Evolutionary conservation across 1,139 yeast genomes (phyloP).

Genomic region (Kodamaea fungicola): DNA sequence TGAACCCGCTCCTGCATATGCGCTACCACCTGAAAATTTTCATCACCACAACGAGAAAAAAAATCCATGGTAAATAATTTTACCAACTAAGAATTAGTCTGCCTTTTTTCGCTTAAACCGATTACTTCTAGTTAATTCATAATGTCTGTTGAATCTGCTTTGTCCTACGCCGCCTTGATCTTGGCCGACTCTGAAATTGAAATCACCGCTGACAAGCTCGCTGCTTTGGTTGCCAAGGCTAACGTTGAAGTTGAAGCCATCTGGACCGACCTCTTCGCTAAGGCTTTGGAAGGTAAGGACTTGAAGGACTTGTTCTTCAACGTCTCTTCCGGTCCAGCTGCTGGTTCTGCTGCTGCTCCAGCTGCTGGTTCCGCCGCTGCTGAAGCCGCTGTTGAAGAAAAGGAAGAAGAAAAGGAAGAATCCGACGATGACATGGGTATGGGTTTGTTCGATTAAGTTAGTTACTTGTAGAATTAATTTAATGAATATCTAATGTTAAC

Average conservation of each 20-base stretch:
- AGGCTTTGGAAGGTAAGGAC: conserved; percentile 96
- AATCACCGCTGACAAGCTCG: conserved; percentile 89
- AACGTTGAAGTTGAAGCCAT: conserved; percentile 58
- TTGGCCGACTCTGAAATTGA: conserved; percentile 97
- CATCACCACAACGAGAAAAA: conserved; percentile 2
- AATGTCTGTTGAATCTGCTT: conserved; percentile 61
- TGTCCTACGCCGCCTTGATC: conserved; percentile 93
- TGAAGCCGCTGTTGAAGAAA: conserved; percentile 52
- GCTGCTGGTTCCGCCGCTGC: conserved; percentile 64
- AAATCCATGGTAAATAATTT: conserved; percentile 2
- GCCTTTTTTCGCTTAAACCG: conserved; percentile 22
- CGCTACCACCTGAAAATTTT: conserved; percentile 7
- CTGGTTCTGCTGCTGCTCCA: conserved; percentile 40
- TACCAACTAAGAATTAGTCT: conserved; percentile 24
- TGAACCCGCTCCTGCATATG: neutral
- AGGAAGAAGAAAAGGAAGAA: conserved; percentile 34
- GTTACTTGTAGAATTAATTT: conserved; percentile 6
- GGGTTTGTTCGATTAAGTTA: conserved; percentile 59
- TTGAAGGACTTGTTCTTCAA: conserved; percentile 86
- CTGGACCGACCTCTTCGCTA: conserved; percentile 95
- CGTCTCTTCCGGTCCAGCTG: conserved; percentile 55
- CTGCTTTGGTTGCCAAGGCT: conserved; percentile 71
- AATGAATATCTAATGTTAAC: conserved; percentile 3
- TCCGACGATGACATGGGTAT: conserved; percentile 82
- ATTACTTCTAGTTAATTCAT: conserved; percentile 22